Base-by-base conservation (phyloP, 768 basidiomycete genomes). In the Tricholoma matsutake region DNA sequence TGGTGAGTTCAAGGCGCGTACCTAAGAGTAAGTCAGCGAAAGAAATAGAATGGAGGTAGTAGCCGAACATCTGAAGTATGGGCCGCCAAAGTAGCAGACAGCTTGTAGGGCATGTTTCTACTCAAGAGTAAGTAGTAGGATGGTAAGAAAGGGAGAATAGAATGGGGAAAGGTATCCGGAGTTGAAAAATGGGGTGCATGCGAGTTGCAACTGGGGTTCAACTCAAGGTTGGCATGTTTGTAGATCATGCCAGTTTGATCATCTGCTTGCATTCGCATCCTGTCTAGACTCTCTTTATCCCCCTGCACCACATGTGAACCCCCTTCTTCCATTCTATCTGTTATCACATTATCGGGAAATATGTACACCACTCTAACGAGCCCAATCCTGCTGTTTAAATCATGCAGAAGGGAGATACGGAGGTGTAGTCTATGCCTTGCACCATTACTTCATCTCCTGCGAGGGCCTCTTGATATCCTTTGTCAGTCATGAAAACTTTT, bases 371-470 rank as follows among this genome's bases (percentile, higher is more conserved):
- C 86, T 55, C 85, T 85, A 88, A 92, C 89, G 89, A 88, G 81
- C 89, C 89, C 87, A 81, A 78, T 71, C 3, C 77, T 69, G 79
- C 80, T 78, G 83, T 84, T 67, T 67, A 65, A 72, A 60, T 73
- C 76, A 55, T 54, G 80, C 79, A 75, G 78, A 72, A 82, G 86
- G 89, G 86, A 88, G 89, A 92, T 92, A 92, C 89, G 86, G 88
- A 86, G 88, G 89, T 85, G 82, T 84, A 86, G 78, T 81, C 83
- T 89, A 91, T 90, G 89, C 89, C 86, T 71, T 88, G 89, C 89
- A 82, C 89, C 87, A 85, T 86, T 87, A 88, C 69, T 91, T 86
- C 86, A 89, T 91, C 88, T 91, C 87, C 89, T 90, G 89, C 88
- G 89, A 90, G 87, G 81, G 67, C 88, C 89, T 77, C 81, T 73